A percentile compares a stretch with the other conserved stretches of the same genome.
Evolutionary conservation across 768 basidiomycete species (phyloP).

Genomic region (Russula ochroleuca): DNA sequence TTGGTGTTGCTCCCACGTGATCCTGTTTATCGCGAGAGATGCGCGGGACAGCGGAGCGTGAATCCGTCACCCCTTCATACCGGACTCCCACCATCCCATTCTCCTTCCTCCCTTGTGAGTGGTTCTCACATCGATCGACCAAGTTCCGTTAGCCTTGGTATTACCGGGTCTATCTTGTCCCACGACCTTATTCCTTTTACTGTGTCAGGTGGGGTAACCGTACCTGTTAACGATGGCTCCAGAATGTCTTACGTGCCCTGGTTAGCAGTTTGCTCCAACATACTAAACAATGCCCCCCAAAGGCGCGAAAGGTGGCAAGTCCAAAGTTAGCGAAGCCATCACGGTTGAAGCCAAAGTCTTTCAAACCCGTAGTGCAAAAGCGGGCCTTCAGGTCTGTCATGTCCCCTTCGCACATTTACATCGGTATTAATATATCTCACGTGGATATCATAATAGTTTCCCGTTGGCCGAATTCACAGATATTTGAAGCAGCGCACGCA

Average conservation of each 20-base stretch:
- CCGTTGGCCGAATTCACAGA: slow-evolving; percentile 96
- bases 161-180: not conserved
- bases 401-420: not conserved
- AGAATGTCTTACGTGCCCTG: not conserved
- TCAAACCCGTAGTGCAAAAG: slow-evolving; percentile 27
- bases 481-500: slow-evolving; percentile 90
- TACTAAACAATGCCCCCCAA: slow-evolving; percentile 6
- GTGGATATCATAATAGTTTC: slow-evolving; percentile 55
- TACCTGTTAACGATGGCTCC: not conserved
- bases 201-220: not conserved
- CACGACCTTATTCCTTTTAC: too few relatives aligned
- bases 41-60: slow-evolving; percentile 22
- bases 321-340: slow-evolving; percentile 18
- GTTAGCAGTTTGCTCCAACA: not conserved
- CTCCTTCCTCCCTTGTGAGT: not conserved
- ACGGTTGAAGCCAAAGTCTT: slow-evolving; percentile 19
- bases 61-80: slow-evolving; percentile 17
- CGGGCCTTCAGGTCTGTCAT: slow-evolving; percentile 18
- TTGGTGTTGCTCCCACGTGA: slow-evolving; percentile 16
- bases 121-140: not conserved
- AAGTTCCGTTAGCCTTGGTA: not conserved
- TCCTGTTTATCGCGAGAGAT: slow-evolving; percentile 18
- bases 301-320: slow-evolving; percentile 26
- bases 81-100: slow-evolving; percentile 9
- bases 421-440: not conserved